Conservation (phyloP, 75 land plant species). For the Cupressus sempervirens region DNA sequence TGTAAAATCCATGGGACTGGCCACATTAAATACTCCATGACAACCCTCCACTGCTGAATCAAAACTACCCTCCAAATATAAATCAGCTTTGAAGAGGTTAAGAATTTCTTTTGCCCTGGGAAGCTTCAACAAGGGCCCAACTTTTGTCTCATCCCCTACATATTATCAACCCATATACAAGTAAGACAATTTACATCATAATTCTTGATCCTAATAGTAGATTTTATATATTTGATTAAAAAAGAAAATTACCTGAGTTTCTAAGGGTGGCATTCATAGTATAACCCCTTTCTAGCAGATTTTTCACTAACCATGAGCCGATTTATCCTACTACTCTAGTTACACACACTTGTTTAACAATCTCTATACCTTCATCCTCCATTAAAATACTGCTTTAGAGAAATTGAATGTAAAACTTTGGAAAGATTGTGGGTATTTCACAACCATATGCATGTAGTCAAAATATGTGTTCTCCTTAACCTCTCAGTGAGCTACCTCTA, state of each 20-base stretch:
- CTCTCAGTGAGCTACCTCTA: too few species aligned
- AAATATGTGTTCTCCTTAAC: too few species aligned
- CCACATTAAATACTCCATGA: constrained; percentile 79
- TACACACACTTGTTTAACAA: neutral
- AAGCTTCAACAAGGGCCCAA: constrained; percentile 57
- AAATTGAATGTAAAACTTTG: too few species aligned
- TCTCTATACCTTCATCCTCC: neutral
- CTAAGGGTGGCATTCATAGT: constrained; percentile 18
- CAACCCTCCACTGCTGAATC: constrained; percentile 71
- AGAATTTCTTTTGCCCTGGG: constrained; percentile 73
- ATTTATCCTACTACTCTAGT: constrained; percentile 23
- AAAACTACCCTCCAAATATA: constrained; percentile 69
- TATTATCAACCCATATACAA: neutral
- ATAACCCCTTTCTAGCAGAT: constrained; percentile 21
- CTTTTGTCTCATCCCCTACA: constrained; percentile 49
- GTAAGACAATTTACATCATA: too few species aligned
- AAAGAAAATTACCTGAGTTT: neutral
- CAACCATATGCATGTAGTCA: too few species aligned
- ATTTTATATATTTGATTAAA: too few species aligned
- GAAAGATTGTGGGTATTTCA: too few species aligned
- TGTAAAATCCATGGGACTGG: constrained; percentile 55
- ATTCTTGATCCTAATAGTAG: too few species aligned
- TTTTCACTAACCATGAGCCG: constrained; percentile 28
- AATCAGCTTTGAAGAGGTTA: constrained; percentile 60
- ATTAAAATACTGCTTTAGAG: too few species aligned